Evolutionary conservation across 345 rosid species (phyloP).

Genomic region (Citrus hindsii): DNA sequence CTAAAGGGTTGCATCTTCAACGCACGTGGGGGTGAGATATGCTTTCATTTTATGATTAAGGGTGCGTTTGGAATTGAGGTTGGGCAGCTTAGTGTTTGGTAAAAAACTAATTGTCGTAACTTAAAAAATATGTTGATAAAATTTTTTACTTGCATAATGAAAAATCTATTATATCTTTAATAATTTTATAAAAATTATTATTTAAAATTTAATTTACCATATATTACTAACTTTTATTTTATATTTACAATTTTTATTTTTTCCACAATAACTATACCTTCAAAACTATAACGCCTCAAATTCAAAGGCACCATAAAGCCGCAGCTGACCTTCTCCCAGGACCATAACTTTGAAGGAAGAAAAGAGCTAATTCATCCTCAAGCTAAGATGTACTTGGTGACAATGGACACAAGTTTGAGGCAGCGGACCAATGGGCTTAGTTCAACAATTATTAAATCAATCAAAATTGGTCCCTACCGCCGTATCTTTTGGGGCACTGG

Average conservation of each 20-base stretch:
- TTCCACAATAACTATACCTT: fast-evolving
- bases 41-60: not conserved
- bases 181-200: no score
- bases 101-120: no score
- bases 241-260: no score
- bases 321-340: not conserved
- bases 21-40: not conserved
- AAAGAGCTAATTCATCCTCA: not conserved
- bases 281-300: no score
- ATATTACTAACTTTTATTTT: no score
- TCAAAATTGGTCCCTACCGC: not conserved
- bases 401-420: not conserved
- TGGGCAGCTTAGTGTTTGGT: fast-evolving
- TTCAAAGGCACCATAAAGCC: fast-evolving
- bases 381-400: not conserved
- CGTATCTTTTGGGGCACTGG: not conserved
- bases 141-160: no score
- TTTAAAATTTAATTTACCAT: no score
- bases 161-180: no score
- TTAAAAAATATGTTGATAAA: fast-evolving
- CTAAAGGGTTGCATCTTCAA: not conserved
- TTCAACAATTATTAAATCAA: not conserved
- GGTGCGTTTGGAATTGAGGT: no score
- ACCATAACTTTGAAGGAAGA: not conserved
- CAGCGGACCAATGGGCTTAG: not conserved